Conservation (phyloP, 129 eudicot genomes). For the Centrapalus pauciflorus region DNA sequence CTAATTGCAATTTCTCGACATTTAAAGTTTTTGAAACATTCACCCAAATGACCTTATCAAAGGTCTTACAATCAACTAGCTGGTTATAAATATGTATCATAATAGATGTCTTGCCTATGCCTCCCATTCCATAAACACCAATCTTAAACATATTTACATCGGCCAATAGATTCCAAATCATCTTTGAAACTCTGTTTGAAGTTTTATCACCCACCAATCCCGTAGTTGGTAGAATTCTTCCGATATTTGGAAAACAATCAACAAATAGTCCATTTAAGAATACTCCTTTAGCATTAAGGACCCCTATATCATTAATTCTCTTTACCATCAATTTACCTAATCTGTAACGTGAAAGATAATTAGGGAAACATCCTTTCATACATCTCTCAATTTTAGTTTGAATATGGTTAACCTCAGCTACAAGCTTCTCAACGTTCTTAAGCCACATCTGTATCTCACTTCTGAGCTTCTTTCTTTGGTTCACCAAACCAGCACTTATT, state of each 20-base stretch:
- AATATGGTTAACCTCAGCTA: constrained; percentile 24
- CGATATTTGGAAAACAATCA: constrained; percentile 19
- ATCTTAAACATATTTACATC: constrained; percentile 17
- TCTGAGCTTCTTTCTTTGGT: constrained; percentile 31
- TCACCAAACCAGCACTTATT: constrained; percentile 13
- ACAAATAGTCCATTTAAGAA: constrained; percentile 28
- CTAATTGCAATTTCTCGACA: constrained; percentile 32
- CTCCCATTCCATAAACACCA: constrained; percentile 49
- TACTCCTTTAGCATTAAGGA: constrained; percentile 28
- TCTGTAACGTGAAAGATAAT: constrained; percentile 29
- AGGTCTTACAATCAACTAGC: constrained; percentile 23
- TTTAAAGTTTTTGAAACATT: constrained; percentile 31
- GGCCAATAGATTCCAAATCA: constrained; percentile 28
- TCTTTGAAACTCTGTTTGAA: constrained; percentile 18
- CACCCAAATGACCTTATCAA: constrained; percentile 48
- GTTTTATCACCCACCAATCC: constrained; percentile 27
- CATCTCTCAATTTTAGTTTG: constrained; percentile 21
- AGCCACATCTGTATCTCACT: constrained; percentile 35
- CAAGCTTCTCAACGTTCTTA: constrained; percentile 30
- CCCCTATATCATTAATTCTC: constrained; percentile 14
- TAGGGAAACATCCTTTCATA: constrained; percentile 30
- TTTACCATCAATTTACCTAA: constrained; percentile 32
- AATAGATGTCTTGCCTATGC: constrained; percentile 48
- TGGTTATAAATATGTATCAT: constrained; percentile 35
- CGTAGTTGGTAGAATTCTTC: constrained; percentile 32